phyloP scores from a whole-genome alignment of 2,329 filamentous ascomycete species.

The Calycina marina region DNA sequence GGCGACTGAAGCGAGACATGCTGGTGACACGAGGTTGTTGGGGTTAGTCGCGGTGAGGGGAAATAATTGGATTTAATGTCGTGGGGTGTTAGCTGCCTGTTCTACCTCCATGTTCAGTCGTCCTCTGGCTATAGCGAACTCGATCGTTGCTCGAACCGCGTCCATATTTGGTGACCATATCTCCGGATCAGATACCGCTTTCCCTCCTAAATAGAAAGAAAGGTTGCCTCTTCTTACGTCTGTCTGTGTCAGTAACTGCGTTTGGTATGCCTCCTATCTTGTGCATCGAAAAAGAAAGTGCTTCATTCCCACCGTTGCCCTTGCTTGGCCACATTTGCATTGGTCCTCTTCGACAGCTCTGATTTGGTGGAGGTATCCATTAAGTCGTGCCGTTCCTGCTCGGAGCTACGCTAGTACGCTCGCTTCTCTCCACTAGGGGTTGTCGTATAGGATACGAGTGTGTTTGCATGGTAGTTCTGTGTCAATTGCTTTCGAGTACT shows the following conservation, averaged over 20 bases:
- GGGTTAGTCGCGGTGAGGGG: too few species aligned
- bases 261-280: neutral
- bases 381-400: neutral
- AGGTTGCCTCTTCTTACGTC: too few species aligned
- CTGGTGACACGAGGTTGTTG: too few species aligned
- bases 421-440: neutral
- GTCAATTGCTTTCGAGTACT: neutral
- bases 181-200: too few species aligned
- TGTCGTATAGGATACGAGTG: neutral
- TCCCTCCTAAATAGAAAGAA: too few species aligned
- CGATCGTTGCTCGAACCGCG: too few species aligned
- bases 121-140: too few species aligned
- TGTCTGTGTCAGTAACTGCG: neutral
- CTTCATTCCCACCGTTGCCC: neutral
- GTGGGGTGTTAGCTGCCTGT: too few species aligned
- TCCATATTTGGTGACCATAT: too few species aligned
- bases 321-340: neutral
- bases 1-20: too few species aligned
- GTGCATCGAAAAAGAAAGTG: conserved; percentile 1
- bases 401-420: neutral
- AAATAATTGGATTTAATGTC: too few species aligned
- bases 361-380: neutral
- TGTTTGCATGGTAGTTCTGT: neutral
- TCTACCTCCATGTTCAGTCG: too few species aligned
- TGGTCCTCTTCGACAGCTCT: neutral